A percentile compares a stretch with the other conserved stretches of the same genome.
These are phyloP conservation scores for Pelargonium exstipulatum DNA, from an alignment of 441 rosid species.

Conservation along the genomic window DNA sequence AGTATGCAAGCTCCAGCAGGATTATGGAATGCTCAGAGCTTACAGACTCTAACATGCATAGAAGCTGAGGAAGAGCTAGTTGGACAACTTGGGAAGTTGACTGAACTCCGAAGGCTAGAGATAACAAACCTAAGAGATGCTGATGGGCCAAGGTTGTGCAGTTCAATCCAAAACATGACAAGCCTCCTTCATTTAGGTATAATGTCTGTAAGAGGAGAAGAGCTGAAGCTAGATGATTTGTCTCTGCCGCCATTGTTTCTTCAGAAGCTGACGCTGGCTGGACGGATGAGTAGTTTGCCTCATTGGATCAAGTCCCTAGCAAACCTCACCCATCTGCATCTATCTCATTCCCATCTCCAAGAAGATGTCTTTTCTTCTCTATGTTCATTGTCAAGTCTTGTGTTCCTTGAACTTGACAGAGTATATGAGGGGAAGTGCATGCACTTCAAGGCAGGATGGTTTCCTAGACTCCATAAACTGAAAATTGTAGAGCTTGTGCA, in stretches of 20 bases:
- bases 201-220: constrained; percentile 20
- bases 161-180: neutral
- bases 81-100: neutral
- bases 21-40: neutral
- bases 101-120: neutral
- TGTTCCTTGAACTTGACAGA: neutral
- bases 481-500: constrained; percentile 5
- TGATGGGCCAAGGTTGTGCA: neutral
- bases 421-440: constrained; percentile 6
- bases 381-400: constrained; percentile 1
- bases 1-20: constrained; percentile 25
- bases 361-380: neutral
- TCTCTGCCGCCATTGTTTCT: constrained; percentile 20
- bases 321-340: constrained; percentile 23
- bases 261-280: constrained; percentile 26
- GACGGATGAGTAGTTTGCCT: constrained; percentile 23
- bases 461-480: constrained; percentile 18
- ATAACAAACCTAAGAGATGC: neutral
- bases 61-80: neutral
- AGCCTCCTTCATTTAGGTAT: constrained; percentile 17
- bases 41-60: neutral
- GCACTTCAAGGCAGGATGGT: constrained; percentile 10
- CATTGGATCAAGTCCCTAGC: constrained; percentile 20
- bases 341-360: constrained; percentile 19
- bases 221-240: constrained; percentile 24